Base-by-base conservation (phyloP, 345 rosid genomes). In the Eucalyptus polybractea region DNA sequence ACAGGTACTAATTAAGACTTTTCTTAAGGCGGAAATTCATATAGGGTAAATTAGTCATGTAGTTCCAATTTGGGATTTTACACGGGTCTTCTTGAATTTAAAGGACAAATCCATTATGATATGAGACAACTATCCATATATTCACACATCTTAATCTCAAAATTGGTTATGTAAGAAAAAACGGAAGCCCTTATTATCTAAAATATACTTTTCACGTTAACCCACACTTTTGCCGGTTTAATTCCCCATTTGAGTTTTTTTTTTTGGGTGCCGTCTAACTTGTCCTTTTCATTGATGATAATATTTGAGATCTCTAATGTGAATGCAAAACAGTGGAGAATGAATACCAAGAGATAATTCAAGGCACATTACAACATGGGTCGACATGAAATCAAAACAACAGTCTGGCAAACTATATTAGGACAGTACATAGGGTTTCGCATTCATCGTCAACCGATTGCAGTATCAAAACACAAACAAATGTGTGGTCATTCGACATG, bases 1-100 rank as follows among this genome's bases (percentile, higher is more conserved):
- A 33, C 4, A 31, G 0, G 2, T 16, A 69, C 24, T 0, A 10
- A 40, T 69, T 17, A 33, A 15, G 2, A 4, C 37, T 33, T 69
- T 67, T 72, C 25, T 72, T 72, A 8, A 17, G 81, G 22, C 2
- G 7, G 2, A 16, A 33, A 67, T 16, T 72, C 0, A 3, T 33
- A 33, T 19, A 0, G 2, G 13, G 0, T 1, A 72, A 8, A 3
- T 6, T 10, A 8, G 25, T 19, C 8, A 9, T 37, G 25, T 8
- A 19, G 22, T 72, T 69, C 2, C 44, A 33, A 72, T 19, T 72
- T 19, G 45, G 25, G 2, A 72, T 72, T 9, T 40, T 40, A 6
- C 4, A 19, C 5, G 7, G 1, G 0, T 22, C 14, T 21, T 37
- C 27, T 72, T 6, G 27, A 72, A 72, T 19, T 19, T 19, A 72